These are phyloP conservation scores for Clonostachys sp. DNA, from an alignment of 2,329 filamentous ascomycete genomes.

Conservation along the genomic window DNA sequence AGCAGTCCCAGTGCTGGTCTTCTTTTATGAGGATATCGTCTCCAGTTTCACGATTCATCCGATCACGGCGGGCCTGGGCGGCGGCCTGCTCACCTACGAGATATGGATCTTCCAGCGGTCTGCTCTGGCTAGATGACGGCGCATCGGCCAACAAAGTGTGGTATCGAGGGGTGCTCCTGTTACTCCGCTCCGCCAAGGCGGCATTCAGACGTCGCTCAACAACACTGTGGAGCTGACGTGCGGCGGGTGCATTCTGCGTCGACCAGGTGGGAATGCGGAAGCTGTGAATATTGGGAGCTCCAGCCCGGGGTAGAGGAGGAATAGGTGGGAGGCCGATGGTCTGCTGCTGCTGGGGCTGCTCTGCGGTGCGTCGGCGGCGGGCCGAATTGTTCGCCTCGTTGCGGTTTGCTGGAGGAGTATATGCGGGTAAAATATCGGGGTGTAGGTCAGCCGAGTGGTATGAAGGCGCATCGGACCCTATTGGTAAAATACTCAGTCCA, in stretches of 20 bases:
- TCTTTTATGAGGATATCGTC: slow-evolving; percentile 51
- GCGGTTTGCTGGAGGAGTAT: slow-evolving; percentile 30
- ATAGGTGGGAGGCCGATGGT: slow-evolving; percentile 46
- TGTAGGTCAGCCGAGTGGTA: slow-evolving; percentile 54
- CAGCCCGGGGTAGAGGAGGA: slow-evolving; percentile 28
- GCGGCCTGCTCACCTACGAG: slow-evolving; percentile 65
- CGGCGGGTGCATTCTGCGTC: slow-evolving; percentile 44
- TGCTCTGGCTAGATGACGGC: not conserved
- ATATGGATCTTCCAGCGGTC: slow-evolving; percentile 56
- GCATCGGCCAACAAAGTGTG: not conserved
- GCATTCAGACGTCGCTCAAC: slow-evolving; percentile 54
- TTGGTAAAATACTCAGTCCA: not conserved
- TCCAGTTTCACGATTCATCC: slow-evolving; percentile 50
- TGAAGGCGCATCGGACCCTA: slow-evolving; percentile 61
- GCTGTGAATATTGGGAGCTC: slow-evolving; percentile 37
- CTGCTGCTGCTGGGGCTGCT: slow-evolving; percentile 14
- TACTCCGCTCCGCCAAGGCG: slow-evolving; percentile 17
- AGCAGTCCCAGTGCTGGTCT: slow-evolving; percentile 57
- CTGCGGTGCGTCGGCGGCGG: slow-evolving; percentile 4
- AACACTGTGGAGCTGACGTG: slow-evolving; percentile 59
- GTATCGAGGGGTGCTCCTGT: not conserved
- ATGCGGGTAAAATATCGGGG: slow-evolving; percentile 43
- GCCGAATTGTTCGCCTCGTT: slow-evolving; percentile 2
- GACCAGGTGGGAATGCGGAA: slow-evolving; percentile 60
- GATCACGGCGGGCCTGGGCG: slow-evolving; percentile 47